Evolutionary conservation across 2,329 filamentous ascomycete genomes (phyloP).

Genomic region (Fusarium chlamydosporum): DNA sequence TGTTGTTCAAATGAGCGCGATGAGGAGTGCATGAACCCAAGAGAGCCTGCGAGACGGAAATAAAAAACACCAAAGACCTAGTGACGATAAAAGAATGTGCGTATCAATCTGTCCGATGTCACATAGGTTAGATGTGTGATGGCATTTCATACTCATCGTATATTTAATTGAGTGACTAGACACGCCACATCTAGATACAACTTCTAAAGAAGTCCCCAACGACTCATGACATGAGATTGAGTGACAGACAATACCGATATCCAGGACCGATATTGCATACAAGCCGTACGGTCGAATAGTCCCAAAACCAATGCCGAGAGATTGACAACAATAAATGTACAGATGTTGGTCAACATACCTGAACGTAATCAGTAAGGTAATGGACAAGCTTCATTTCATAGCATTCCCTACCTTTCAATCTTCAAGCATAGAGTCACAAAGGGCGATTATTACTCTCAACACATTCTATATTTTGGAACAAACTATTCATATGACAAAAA

Average conservation of each 20-base stretch:
- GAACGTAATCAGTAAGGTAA: constrained; percentile 25
- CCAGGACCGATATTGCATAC: not conserved
- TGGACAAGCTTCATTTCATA: constrained; percentile 1
- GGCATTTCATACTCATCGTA: not conserved
- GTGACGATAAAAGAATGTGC: not conserved
- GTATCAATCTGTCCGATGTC: not conserved
- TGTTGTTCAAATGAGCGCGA: not conserved
- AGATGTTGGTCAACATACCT: constrained; percentile 5
- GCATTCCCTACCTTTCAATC: constrained; percentile 7
- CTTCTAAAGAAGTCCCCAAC: not conserved
- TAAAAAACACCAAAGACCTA: not conserved
- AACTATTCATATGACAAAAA: constrained; percentile 43
- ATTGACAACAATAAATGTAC: not conserved
- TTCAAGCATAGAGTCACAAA: constrained; percentile 19
- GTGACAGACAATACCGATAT: too few relatives aligned
- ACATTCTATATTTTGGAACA: constrained; percentile 43
- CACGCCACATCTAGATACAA: not conserved
- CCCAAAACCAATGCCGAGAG: not conserved
- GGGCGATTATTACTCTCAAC: constrained; percentile 16
- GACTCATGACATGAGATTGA: not conserved
- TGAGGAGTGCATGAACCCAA: not conserved
- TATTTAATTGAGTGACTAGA: not conserved
- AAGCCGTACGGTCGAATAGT: not conserved
- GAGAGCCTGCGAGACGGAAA: not conserved
- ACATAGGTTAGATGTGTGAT: not conserved